These are phyloP conservation scores for Macrolepiota dolichaula DNA, from an alignment of 768 basidiomycete species.

Conservation along the genomic window DNA sequence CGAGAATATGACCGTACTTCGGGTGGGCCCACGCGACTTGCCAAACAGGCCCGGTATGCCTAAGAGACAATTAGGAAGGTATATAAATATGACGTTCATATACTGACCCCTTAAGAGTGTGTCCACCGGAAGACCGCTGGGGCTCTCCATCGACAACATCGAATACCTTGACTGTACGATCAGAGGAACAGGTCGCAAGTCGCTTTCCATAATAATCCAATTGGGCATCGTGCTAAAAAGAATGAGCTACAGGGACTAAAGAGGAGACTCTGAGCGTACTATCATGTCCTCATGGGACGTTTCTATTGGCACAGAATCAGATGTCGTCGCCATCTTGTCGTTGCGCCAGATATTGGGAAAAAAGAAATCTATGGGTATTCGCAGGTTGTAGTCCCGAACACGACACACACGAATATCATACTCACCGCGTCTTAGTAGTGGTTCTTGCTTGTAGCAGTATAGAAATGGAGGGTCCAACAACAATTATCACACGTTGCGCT, in stretches of 20 bases:
- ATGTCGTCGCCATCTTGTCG: slow-evolving; percentile 35
- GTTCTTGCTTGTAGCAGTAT: too few relatives aligned
- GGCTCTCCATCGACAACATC: slow-evolving; percentile 89
- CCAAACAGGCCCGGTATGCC: slow-evolving; percentile 98
- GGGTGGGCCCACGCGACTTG: slow-evolving; percentile 98
- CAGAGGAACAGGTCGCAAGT: slow-evolving; percentile 94
- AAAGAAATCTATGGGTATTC: background rate
- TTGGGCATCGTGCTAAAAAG: slow-evolving; percentile 87
- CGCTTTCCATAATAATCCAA: slow-evolving; percentile 97
- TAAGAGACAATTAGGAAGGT: slow-evolving; percentile 25
- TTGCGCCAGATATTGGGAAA: too few relatives aligned
- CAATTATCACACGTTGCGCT: slow-evolving; percentile 6
- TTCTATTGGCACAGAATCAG: slow-evolving; percentile 83
- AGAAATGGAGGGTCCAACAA: background rate
- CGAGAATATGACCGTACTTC: slow-evolving; percentile 93
- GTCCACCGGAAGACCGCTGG: slow-evolving; percentile 56
- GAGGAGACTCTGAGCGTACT: slow-evolving; percentile 43
- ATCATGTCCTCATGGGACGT: slow-evolving; percentile 99
- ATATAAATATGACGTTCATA: background rate
- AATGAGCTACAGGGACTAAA: background rate
- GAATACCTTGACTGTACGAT: slow-evolving; percentile 93
- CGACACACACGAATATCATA: too few relatives aligned
- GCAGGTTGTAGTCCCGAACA: too few relatives aligned
- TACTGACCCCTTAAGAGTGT: slow-evolving; percentile 76
- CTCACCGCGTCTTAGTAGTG: too few relatives aligned